Conservation (phyloP, 352 stramenopile species). For the Pythium phragmiticola region DNA sequence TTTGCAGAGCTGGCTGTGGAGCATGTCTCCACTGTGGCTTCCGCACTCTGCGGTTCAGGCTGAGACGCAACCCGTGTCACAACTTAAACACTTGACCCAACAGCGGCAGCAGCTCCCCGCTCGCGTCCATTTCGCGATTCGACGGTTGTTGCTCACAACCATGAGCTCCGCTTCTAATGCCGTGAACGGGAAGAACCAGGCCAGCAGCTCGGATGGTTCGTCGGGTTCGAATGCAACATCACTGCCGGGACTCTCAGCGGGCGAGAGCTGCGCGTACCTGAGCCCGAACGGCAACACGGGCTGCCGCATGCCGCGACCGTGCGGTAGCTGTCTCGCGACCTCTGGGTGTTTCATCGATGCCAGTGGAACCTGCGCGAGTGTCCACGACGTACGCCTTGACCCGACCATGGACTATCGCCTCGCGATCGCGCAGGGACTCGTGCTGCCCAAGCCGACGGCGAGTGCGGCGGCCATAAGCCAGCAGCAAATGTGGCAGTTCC, state of each 20-base stretch:
- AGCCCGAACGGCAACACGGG: slow-evolving; percentile 10
- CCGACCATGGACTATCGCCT: slow-evolving; percentile 9
- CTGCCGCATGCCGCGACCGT: slow-evolving; percentile 20
- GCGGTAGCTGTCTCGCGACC: slow-evolving; percentile 20
- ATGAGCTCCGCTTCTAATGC: no score
- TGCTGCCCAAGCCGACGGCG: slow-evolving; percentile 22
- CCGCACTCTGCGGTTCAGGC: no score
- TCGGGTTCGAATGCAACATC: background rate
- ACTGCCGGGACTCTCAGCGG: background rate
- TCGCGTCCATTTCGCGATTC: no score
- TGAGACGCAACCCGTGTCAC: no score
- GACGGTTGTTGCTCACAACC: no score
- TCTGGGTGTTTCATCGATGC: slow-evolving; percentile 13
- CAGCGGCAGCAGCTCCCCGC: no score
- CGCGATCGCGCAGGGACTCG: slow-evolving; percentile 3
- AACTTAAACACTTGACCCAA: no score
- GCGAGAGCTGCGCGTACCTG: slow-evolving; percentile 21
- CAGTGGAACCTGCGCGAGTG: slow-evolving; percentile 10
- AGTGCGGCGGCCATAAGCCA: background rate
- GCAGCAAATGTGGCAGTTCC: slow-evolving; percentile 21
- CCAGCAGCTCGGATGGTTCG: no score
- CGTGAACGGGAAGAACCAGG: background rate
- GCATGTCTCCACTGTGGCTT: no score
- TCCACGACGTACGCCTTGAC: background rate
- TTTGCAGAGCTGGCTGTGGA: no score